Evolutionary conservation across 139 green algal genomes (phyloP).

Genomic region (Picochlorum sp.): DNA sequence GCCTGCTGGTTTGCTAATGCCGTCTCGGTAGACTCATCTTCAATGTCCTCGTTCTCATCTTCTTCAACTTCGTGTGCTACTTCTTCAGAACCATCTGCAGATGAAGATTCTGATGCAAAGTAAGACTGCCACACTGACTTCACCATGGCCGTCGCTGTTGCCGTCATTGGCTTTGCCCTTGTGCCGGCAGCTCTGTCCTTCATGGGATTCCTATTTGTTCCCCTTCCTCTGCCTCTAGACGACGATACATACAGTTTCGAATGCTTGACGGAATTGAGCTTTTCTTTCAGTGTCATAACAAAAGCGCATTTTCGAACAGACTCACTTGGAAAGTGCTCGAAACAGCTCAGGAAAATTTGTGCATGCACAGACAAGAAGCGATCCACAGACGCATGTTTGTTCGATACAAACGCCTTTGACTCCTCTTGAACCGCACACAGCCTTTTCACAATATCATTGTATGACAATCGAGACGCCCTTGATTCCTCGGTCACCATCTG

Average conservation of each 20-base stretch:
- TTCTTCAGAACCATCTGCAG: constrained; percentile 7
- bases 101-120: constrained; percentile 34
- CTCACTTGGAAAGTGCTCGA: constrained; percentile 62
- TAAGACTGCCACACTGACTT: constrained; percentile 72
- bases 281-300: constrained; percentile 47
- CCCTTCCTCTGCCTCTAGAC: constrained; percentile 14
- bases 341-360: constrained; percentile 88
- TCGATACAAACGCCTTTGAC: constrained; percentile 51
- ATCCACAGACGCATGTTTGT: constrained; percentile 56
- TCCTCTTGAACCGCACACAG: constrained; percentile 35
- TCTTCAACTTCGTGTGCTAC: constrained; percentile 52
- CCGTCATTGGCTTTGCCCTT: constrained; percentile 75
- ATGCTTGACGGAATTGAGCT: constrained; percentile 66
- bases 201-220: constrained; percentile 64
- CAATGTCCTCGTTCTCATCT: constrained; percentile 57
- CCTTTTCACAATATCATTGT: constrained; percentile 61
- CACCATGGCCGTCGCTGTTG: constrained; percentile 88
- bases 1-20: constrained; percentile 30
- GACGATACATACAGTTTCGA: constrained; percentile 68
- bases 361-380: constrained; percentile 87
- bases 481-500: constrained; percentile 47
- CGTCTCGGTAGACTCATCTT: constrained; percentile 41
- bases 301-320: constrained; percentile 64
- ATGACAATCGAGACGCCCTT: constrained; percentile 66
- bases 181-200: constrained; percentile 40